These are phyloP conservation scores for Aspergillus sp. DNA, from an alignment of 2,329 filamentous ascomycete genomes.

Conservation along the genomic window DNA sequence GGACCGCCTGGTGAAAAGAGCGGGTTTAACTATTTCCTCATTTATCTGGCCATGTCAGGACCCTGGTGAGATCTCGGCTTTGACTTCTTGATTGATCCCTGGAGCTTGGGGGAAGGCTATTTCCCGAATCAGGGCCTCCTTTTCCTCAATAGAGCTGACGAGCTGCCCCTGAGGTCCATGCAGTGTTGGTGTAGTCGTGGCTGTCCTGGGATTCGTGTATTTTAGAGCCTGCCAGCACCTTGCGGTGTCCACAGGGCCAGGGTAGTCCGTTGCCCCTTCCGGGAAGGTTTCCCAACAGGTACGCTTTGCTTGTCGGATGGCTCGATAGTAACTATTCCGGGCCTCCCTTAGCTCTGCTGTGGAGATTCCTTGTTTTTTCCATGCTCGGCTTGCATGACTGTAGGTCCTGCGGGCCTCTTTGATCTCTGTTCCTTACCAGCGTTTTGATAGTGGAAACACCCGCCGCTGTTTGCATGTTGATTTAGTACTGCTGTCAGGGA, in stretches of 20 bases:
- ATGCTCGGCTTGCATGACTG: not conserved
- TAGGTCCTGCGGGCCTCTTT: not conserved
- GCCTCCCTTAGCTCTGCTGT: not conserved
- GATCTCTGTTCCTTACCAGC: not conserved
- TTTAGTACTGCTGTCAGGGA: not conserved
- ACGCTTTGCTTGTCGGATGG: not conserved
- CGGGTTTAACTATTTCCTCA: not conserved
- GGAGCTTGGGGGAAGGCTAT: not conserved
- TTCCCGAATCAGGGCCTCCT: not conserved
- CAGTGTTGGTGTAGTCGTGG: not conserved
- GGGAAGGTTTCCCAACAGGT: not conserved
- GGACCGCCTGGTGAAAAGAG: no score
- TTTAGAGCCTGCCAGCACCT: not conserved
- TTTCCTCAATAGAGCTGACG: not conserved
- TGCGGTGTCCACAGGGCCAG: not conserved
- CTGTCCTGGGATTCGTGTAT: not conserved
- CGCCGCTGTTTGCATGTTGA: not conserved
- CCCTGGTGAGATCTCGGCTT: not conserved
- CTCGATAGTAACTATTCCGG: not conserved
- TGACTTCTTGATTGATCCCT: not conserved
- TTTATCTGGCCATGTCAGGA: not conserved
- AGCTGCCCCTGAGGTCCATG: not conserved
- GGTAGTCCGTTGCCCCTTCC: not conserved
- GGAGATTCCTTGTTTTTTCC: not conserved
- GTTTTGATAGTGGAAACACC: not conserved